Evolutionary conservation across 2,329 filamentous ascomycete genomes (phyloP), one percentile per base, ranked within the genome.

Genomic region (Coniochaeta ligniaria): DNA sequence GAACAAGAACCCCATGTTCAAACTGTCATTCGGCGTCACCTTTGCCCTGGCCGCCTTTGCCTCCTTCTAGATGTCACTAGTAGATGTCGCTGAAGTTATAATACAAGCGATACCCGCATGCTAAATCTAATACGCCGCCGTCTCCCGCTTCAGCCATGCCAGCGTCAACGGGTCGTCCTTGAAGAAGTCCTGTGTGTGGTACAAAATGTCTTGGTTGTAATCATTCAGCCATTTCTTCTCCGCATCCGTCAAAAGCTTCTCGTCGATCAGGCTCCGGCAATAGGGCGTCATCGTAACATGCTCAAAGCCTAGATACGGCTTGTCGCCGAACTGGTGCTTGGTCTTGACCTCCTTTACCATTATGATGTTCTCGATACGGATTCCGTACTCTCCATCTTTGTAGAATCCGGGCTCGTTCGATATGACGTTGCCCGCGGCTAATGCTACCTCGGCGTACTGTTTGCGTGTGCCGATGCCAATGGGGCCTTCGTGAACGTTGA

Each of bases 371-470:
- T 99, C 95, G 69, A 97, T 97, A 20, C 95, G 89, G 66, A 99
- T 95, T 20, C 95, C 95, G 70, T 96, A 99, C 43, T 87, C 86
- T 56, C 92, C 94, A 68, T 99, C 95, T 74, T 98, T 93, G 73
- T 99, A 99, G 77, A 93, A 99, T 33, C 95, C 95, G 1, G 95
- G 95, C 74, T 99, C 92, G 69, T 97, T 92, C 1, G 94, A 98
- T 59, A 98, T 86, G 45, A 99, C 94, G 68, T 99, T 97, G 52
- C 95, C 95, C n/a, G 91, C 82, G 0, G 91, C 85, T 33, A 99
- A 81, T 0, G 95, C 83, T 6, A 98, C 93, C 71, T 99, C 95
- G 0, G 91, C 89, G 71, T 94, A 97, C 68, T 96, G 91, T 43
- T 96, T 86, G 52, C 95, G 84, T 11, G 93, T 97, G 31, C 95